Evolutionary conservation across 768 basidiomycete genomes (phyloP).

Genomic region (Boletus speciosus): DNA sequence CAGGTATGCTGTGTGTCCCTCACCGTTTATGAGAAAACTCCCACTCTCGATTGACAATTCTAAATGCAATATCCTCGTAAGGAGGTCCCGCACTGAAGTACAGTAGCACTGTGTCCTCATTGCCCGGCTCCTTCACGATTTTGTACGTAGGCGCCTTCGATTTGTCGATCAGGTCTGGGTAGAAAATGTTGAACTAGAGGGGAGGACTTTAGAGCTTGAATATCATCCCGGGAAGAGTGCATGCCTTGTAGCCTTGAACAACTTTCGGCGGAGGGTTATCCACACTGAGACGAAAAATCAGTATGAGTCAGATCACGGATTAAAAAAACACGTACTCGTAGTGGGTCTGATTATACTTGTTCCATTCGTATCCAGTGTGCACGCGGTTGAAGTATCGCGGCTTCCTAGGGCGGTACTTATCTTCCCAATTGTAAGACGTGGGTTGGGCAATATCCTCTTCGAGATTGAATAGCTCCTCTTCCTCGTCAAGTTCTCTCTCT

Average conservation of each 20-base stretch:
- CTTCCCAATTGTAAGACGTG: slow-evolving; percentile 94
- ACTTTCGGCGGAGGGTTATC: slow-evolving; percentile 99
- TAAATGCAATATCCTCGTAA: slow-evolving; percentile 98
- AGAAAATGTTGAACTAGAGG: slow-evolving; percentile 89
- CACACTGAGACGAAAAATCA: slow-evolving; percentile 50
- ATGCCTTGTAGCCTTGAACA: slow-evolving; percentile 95
- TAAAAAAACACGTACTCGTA: slow-evolving; percentile 66
- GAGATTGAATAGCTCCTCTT: slow-evolving; percentile 92
- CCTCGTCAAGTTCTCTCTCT: slow-evolving; percentile 90
- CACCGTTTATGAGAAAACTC: slow-evolving; percentile 97
- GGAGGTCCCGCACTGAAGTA: slow-evolving; percentile 96
- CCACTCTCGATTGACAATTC: slow-evolving; percentile 97
- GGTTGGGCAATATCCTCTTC: slow-evolving; percentile 85
- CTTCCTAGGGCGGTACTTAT: slow-evolving; percentile 96
- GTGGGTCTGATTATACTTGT: slow-evolving; percentile 99
- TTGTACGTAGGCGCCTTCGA: slow-evolving; percentile 96
- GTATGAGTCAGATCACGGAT: neutral
- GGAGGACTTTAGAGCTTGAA: slow-evolving; percentile 12
- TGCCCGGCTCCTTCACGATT: slow-evolving; percentile 89
- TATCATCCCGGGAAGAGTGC: slow-evolving; percentile 7
- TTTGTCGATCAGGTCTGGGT: slow-evolving; percentile 98
- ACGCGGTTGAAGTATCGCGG: slow-evolving; percentile 99
- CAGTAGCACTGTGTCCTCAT: slow-evolving; percentile 90
- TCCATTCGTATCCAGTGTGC: slow-evolving; percentile 99
- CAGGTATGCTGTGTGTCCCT: slow-evolving; percentile 8